phyloP scores from a whole-genome alignment of 1,284 basidiomycete species.

The Apiotrichum montevideense region DNA sequence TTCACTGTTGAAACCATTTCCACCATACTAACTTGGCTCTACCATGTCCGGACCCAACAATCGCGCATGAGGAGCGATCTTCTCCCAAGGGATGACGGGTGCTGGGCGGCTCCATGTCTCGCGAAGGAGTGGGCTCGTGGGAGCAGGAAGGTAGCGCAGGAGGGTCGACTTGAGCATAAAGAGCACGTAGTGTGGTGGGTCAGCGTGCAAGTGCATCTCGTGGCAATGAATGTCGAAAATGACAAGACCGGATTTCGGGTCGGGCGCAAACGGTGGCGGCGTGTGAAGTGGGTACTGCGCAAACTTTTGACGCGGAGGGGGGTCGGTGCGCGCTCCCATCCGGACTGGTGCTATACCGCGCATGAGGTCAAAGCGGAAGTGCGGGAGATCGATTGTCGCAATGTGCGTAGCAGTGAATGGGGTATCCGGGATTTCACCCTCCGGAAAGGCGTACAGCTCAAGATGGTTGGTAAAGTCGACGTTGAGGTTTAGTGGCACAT shows the following conservation, averaged over 20 bases:
- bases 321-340: conserved; percentile 39
- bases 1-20: not conserved
- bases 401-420: conserved; percentile 24
- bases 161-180: conserved; percentile 34
- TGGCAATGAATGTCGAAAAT: conserved; percentile 36
- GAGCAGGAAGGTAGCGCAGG: conserved; percentile 33
- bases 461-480: conserved; percentile 35
- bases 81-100: conserved; percentile 28
- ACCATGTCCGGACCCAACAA: conserved; percentile 33
- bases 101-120: conserved; percentile 27
- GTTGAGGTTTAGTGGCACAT: conserved; percentile 18
- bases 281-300: conserved; percentile 29
- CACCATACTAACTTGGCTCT: conserved; percentile 16
- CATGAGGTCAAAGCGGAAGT: conserved; percentile 25
- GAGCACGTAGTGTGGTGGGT: conserved; percentile 25
- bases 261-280: conserved; percentile 32
- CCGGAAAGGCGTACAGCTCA: conserved; percentile 39
- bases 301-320: conserved; percentile 38
- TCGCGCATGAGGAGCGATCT: conserved; percentile 36
- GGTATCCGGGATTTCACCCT: not conserved
- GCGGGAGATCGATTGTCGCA: conserved; percentile 35
- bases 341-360: conserved; percentile 27
- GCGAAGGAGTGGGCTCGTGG: conserved; percentile 27
- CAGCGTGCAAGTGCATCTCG: not conserved
- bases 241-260: conserved; percentile 38